These are phyloP conservation scores for Cyberlindnera americana DNA, from an alignment of 805 yeast genomes.

Conservation along the genomic window DNA sequence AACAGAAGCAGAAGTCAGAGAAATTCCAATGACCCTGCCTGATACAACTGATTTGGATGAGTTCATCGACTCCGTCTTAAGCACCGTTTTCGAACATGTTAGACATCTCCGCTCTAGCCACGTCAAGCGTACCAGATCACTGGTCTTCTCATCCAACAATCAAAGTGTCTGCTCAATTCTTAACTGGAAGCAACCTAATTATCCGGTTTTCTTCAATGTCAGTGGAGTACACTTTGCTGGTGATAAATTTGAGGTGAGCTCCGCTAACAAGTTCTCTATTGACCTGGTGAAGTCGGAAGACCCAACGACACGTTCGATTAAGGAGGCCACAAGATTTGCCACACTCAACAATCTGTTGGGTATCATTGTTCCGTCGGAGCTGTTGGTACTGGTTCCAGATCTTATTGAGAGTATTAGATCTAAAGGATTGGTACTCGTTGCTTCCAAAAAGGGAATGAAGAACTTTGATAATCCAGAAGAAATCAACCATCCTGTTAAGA, in stretches of 20 bases:
- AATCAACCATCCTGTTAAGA: slow-evolving; percentile 7
- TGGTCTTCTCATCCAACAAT: slow-evolving; percentile 82
- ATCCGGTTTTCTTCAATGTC: slow-evolving; percentile 86
- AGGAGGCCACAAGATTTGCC: slow-evolving; percentile 80
- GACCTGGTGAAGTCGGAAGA: slow-evolving; percentile 32
- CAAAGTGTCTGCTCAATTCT: slow-evolving; percentile 88
- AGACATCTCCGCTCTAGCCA: slow-evolving; percentile 40
- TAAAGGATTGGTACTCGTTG: slow-evolving; percentile 81
- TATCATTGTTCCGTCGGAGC: slow-evolving; percentile 65
- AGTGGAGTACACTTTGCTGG: slow-evolving; percentile 50
- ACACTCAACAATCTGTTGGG: slow-evolving; percentile 82
- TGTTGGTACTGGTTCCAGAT: slow-evolving; percentile 71
- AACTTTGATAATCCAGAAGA: slow-evolving; percentile 16
- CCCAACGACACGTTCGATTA: slow-evolving; percentile 60
- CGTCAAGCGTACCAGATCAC: slow-evolving; percentile 46
- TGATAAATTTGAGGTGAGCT: slow-evolving; percentile 34
- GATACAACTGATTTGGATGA: slow-evolving; percentile 54
- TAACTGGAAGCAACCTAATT: slow-evolving; percentile 98
- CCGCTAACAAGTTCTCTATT: slow-evolving; percentile 39
- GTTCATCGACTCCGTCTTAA: slow-evolving; percentile 71
- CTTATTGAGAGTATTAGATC: slow-evolving; percentile 71
- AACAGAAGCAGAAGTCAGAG: slow-evolving; percentile 44
- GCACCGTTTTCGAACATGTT: slow-evolving; percentile 73
- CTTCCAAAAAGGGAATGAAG: slow-evolving; percentile 41
- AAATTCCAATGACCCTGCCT: slow-evolving; percentile 38